phyloP scores from a whole-genome alignment of 371 early-diverging fungal species.

The Saksenaea oblongispora region DNA sequence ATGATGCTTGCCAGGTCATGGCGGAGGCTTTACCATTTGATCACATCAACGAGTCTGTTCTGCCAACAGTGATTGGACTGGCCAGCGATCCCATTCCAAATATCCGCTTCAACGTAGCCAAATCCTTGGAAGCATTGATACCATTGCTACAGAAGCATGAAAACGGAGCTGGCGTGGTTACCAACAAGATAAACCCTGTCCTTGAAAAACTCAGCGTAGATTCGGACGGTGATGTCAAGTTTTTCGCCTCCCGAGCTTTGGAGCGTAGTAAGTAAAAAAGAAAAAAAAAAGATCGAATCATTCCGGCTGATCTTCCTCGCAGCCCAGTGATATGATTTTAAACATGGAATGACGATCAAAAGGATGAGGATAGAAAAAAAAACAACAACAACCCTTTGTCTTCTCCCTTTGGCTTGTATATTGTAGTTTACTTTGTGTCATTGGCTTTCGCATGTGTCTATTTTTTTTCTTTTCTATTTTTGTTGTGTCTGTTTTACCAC shows the following conservation, averaged over 20 bases:
- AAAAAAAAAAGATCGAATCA: neutral
- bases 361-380: neutral
- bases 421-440: neutral
- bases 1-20: constrained; percentile 65
- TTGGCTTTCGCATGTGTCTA: neutral
- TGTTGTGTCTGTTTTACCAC: constrained; percentile 1
- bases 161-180: constrained; percentile 64
- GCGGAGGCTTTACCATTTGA: constrained; percentile 86
- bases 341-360: neutral
- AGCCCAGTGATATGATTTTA: neutral
- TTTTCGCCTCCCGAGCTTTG: constrained; percentile 86
- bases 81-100: constrained; percentile 96
- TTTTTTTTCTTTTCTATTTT: neutral
- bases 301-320: neutral
- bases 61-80: constrained; percentile 87
- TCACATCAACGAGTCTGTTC: constrained; percentile 84
- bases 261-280: constrained; percentile 32
- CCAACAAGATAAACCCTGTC: constrained; percentile 75
- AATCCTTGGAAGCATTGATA: constrained; percentile 86
- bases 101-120: constrained; percentile 98
- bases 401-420: neutral
- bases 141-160: constrained; percentile 73
- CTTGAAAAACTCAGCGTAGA: constrained; percentile 86
- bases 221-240: constrained; percentile 91
- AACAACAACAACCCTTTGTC: constrained; percentile 1